These are phyloP conservation scores for Thalia dealbata DNA, from an alignment of 176 grass and related monocot genomes.

Conservation along the genomic window DNA sequence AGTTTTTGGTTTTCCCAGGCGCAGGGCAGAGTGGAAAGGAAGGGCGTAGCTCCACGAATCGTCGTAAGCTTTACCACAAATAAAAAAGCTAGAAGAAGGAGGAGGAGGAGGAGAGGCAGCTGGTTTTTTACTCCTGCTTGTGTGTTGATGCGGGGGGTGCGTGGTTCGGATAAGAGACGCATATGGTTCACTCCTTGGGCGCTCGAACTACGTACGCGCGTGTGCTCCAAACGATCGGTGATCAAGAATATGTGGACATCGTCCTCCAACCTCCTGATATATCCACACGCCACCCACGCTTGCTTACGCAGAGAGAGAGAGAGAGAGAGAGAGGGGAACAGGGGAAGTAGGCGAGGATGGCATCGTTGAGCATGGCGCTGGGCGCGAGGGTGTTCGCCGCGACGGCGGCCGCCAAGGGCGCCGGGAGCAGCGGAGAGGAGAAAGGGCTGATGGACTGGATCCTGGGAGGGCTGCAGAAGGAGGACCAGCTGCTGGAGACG, in stretches of 20 bases:
- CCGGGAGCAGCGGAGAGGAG: slow-evolving; percentile 3
- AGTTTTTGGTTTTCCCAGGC: no score
- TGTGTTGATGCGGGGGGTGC: background rate
- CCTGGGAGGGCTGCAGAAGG: slow-evolving; percentile 22
- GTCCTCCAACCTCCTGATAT: background rate
- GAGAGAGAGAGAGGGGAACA: no score
- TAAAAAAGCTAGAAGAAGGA: no score
- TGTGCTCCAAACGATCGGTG: background rate
- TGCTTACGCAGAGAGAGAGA: background rate
- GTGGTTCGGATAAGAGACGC: slow-evolving; percentile 18
- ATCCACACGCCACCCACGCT: background rate
- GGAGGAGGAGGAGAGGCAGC: no score
- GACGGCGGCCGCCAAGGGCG: slow-evolving; percentile 11
- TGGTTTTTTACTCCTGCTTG: no score
- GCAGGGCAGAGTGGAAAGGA: no score
- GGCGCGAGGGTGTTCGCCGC: slow-evolving; percentile 11
- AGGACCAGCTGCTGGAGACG: slow-evolving; percentile 24
- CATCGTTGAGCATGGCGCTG: slow-evolving; percentile 10
- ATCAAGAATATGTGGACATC: background rate
- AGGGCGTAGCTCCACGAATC: no score
- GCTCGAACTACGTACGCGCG: background rate
- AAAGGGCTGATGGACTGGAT: slow-evolving; percentile 24
- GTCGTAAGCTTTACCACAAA: no score
- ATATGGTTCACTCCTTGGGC: background rate
- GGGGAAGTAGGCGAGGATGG: slow-evolving; percentile 6